Conservation (phyloP, 2,329 filamentous ascomycete species). For the Aschersonia sp. region DNA sequence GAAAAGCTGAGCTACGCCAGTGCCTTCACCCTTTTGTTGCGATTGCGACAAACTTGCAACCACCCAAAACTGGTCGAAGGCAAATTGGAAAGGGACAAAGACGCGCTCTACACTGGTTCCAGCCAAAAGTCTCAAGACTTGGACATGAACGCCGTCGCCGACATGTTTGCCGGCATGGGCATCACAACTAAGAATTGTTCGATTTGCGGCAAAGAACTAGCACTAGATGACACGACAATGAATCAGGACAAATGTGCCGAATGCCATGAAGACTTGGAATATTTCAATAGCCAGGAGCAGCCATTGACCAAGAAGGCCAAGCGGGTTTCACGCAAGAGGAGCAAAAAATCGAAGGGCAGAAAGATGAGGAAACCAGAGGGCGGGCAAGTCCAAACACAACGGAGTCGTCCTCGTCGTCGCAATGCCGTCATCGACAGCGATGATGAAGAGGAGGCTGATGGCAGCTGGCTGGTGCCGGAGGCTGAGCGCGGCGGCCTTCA, state of each 20-base stretch:
- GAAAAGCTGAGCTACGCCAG: constrained; percentile 81
- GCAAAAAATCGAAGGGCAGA: constrained; percentile 5
- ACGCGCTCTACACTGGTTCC: constrained; percentile 56
- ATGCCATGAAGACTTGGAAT: constrained; percentile 61
- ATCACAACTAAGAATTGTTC: constrained; percentile 68
- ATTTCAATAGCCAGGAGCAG: constrained; percentile 35
- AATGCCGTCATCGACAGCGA: constrained; percentile 52
- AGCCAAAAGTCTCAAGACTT: constrained; percentile 37
- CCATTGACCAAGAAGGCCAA: constrained; percentile 19
- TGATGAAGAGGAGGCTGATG: constrained; percentile 55
- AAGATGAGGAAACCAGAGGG: constrained; percentile 5
- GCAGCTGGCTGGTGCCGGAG: constrained; percentile 66
- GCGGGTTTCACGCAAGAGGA: constrained; percentile 17
- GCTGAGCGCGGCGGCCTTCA: constrained; percentile 42
- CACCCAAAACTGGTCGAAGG: constrained; percentile 79
- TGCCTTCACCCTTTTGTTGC: constrained; percentile 79
- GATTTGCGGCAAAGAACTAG: constrained; percentile 61
- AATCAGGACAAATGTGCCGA: constrained; percentile 49
- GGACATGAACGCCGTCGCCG: constrained; percentile 70
- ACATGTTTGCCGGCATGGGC: constrained; percentile 72
- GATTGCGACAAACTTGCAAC: constrained; percentile 86
- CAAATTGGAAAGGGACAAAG: constrained; percentile 76
- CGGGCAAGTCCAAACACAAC: constrained; percentile 9
- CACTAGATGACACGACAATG: constrained; percentile 25
- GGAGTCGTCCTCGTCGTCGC: constrained; percentile 29